Base-by-base conservation (phyloP, 768 basidiomycete genomes). In the Suillus sp. region DNA sequence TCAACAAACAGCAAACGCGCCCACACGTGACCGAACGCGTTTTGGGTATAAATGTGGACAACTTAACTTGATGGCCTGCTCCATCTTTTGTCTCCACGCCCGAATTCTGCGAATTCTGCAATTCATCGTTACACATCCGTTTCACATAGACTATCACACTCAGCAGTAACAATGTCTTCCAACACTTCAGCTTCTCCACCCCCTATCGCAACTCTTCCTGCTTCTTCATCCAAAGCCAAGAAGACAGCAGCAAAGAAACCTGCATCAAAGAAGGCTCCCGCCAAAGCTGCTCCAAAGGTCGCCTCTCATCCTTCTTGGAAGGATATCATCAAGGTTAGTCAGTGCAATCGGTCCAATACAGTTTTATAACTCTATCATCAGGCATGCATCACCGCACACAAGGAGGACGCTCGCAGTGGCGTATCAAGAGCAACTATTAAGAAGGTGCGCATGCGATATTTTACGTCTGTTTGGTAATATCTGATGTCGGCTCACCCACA, bases 341-440 rank as follows among this genome's bases (percentile, higher is more conserved):
- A 54, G 9, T 63, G 16, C 1, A 25, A 25, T 53, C 16, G 25
- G 3, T 35, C 18, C 43, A 40, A 34, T 6, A 3, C n/a, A 22
- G n/a, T 18, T 54, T 37, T 25, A n/a, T 54, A 58, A 42, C 34
- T 45, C 25, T 50, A 20, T 51, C 50, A 38, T 30, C 65, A 92
- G 90, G 90, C 89, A 74, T 89, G 87, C 70, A 89, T 94, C 72
- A 70, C 78, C 61, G 79, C 75, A 50, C 78, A 88, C 75, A 85
- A 84, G 69, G 86, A 87, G 48, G 88, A 90, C 54, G 78, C 81
- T 37, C 87, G 91, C 61, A 71, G 76, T 63, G 92, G 91, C 65
- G 91, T 92, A 43, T 93, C 91, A 14, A 84, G 92, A 60, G 75
- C 78, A 22, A 82, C 82, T 14, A 89, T 94, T 76, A 94, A 94